Evolutionary conservation across 352 stramenopile genomes (phyloP).

Genomic region (Phytopythium ostracodes): DNA sequence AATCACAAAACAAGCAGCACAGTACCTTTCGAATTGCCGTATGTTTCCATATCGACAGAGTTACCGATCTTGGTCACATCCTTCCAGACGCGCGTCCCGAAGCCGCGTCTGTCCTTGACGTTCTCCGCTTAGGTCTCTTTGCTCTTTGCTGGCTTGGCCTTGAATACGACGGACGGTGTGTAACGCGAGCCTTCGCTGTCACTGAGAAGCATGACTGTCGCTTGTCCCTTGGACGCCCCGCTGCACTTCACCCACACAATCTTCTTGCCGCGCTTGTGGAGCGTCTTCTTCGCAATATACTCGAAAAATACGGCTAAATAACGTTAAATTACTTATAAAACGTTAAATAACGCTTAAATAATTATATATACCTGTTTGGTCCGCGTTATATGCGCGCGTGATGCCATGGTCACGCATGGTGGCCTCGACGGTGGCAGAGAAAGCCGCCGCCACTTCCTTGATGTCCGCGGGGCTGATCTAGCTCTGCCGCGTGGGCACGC

Average conservation of each 20-base stretch:
- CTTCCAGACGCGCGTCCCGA: background rate
- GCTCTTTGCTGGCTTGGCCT: background rate
- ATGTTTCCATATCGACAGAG: background rate
- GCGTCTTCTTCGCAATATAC: conserved; percentile 5
- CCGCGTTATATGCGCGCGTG: background rate
- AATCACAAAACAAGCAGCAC: background rate
- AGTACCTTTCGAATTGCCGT: conserved; percentile 1
- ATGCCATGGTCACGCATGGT: background rate
- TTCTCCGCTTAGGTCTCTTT: background rate
- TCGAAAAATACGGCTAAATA: conserved; percentile 5
- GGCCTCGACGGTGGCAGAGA: background rate
- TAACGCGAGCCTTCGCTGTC: background rate
- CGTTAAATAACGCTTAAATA: background rate
- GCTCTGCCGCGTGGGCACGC: background rate
- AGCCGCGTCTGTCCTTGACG: background rate
- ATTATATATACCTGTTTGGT: conserved; percentile 6
- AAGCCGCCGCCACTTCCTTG: background rate
- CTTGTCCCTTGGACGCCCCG: background rate
- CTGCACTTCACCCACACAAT: conserved; percentile 1
- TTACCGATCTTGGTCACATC: background rate
- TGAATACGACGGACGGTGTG: background rate
- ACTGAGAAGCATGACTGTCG: background rate
- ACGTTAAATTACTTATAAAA: background rate
- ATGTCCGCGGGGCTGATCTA: background rate
- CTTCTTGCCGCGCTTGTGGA: background rate